A percentile compares a stretch with the other conserved stretches of the same genome.
These are phyloP conservation scores for Lanmaoa rubissima DNA, from an alignment of 768 basidiomycete species.

Conservation along the genomic window DNA sequence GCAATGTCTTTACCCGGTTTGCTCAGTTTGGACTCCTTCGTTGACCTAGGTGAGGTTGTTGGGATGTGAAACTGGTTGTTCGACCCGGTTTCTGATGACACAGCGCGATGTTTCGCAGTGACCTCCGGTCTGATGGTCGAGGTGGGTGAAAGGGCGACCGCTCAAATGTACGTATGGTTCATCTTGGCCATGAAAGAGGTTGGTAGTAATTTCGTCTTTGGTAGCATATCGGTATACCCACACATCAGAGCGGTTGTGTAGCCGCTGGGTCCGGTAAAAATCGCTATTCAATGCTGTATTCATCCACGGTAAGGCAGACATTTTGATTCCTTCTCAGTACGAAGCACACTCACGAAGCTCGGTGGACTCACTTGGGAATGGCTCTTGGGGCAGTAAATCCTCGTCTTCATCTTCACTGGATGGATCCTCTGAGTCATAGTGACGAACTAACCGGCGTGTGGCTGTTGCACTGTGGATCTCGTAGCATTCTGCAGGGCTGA, in stretches of 20 bases:
- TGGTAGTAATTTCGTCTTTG: constrained; percentile 28
- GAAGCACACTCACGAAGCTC: background rate
- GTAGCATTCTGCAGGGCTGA: background rate
- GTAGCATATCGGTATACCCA: constrained; percentile 35
- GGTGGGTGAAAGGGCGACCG: background rate
- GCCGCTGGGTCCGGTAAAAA: constrained; percentile 16
- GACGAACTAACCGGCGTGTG: background rate
- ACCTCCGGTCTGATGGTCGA: background rate
- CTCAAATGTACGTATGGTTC: constrained; percentile 6
- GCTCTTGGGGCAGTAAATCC: constrained; percentile 8
- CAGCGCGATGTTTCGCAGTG: constrained; percentile 4
- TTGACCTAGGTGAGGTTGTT: background rate
- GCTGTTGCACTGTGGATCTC: background rate
- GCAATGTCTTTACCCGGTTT: background rate
- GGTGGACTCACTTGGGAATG: constrained; percentile 28
- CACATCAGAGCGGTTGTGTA: background rate
- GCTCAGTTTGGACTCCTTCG: background rate
- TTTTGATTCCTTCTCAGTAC: constrained; percentile 3
- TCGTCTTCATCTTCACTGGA: constrained; percentile 18
- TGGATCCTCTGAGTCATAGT: constrained; percentile 1
- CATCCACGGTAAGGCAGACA: background rate
- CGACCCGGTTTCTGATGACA: constrained; percentile 8
- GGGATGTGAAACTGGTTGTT: constrained; percentile 1
- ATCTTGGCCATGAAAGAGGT: constrained; percentile 23
- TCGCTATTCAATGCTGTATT: constrained; percentile 18